These are phyloP conservation scores for Penicillium robsamsonii DNA, from an alignment of 495 filamentous ascomycete species.

Conservation along the genomic window DNA sequence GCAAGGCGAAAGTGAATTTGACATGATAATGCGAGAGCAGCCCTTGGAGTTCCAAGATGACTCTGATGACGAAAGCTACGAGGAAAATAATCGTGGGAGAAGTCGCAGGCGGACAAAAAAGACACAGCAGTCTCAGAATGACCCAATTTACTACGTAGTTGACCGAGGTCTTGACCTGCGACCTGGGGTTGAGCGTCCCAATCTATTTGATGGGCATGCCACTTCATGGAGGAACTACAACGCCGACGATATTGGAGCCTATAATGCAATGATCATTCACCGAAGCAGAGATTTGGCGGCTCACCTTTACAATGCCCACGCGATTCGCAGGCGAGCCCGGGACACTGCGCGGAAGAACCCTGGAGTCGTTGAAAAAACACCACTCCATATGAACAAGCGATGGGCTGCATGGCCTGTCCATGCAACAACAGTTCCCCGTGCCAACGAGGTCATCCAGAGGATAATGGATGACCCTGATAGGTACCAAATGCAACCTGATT, in stretches of 20 bases:
- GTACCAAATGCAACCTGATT: conserved; percentile 38
- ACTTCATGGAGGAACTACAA: conserved; percentile 62
- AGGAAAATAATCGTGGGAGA: conserved; percentile 22
- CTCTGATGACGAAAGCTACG: conserved; percentile 29
- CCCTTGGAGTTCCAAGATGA: conserved; percentile 19
- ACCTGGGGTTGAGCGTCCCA: conserved; percentile 41
- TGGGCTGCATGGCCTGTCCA: conserved; percentile 83
- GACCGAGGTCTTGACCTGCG: conserved; percentile 26
- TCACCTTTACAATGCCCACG: conserved; percentile 75
- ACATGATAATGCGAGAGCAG: conserved; percentile 25
- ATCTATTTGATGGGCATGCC: conserved; percentile 51
- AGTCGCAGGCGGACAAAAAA: conserved; percentile 3
- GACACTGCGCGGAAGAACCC: conserved; percentile 28
- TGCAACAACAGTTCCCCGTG: conserved; percentile 57
- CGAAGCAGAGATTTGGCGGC: conserved; percentile 61
- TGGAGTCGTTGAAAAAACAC: conserved; percentile 23
- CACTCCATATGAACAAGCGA: conserved; percentile 38
- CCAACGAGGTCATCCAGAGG: conserved; percentile 42
- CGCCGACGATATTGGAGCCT: conserved; percentile 54
- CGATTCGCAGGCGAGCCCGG: conserved; percentile 50
- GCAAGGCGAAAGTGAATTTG: conserved; percentile 21
- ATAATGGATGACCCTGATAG: conserved; percentile 49
- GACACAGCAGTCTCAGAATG: neutral
- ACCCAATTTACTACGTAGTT: conserved; percentile 17
- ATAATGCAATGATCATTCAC: conserved; percentile 55